Base-by-base conservation (phyloP, 2,329 filamentous ascomycete genomes). In the Paecilomyces sp. region DNA sequence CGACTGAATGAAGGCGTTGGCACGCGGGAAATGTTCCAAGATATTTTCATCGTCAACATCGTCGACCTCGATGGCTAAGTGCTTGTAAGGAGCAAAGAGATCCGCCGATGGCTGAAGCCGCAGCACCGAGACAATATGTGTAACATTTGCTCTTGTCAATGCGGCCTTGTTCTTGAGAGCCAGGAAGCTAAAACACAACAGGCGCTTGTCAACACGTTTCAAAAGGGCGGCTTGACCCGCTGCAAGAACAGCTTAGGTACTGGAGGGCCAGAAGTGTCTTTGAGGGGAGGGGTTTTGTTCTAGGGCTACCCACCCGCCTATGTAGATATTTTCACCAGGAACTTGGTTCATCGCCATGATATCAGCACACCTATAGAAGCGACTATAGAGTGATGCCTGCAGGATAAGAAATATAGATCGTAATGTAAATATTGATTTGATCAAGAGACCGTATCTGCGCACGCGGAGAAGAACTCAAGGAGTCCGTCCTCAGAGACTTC, bases 21-120 rank as follows among this genome's bases (percentile, higher is more conserved):
- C 89, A 57, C 80, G 80, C 6, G 92, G 85, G 62, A 97, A 88
- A 74, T 95, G 87, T 63, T 89, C 84, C 18, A 97, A 78, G 57
- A 97, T 76, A 74, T 99, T 91, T 66, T 92, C 88, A 69, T 97
- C 91, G 22, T 93, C 90, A 57, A 92, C 85, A 78, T 99, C 94
- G 74, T 97, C 90, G 52, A 97, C 86, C 65, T 95, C 88, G 64
- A 97, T 88, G 62, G 86, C 82, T 66, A 91, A 82, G 72, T 95
- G 91, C 64, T 87, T 78, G 72, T 87, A 91, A 51, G 82, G 79
- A 63, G 83, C 80, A 69, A 85, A 87, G 50, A 82, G 80, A 61
- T 78, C 77, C 65, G 82, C 76, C 66, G 83, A 79, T 55, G 84
- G 75, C 52, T 83, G 82, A 66, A 88, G 82, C 54, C 85, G 84